Percentiles rank a stretch among this genome's conserved stretches.
Conservation (phyloP, 2,329 filamentous ascomycete genomes). For the Teratosphaeria pseudoeucalypti region DNA sequence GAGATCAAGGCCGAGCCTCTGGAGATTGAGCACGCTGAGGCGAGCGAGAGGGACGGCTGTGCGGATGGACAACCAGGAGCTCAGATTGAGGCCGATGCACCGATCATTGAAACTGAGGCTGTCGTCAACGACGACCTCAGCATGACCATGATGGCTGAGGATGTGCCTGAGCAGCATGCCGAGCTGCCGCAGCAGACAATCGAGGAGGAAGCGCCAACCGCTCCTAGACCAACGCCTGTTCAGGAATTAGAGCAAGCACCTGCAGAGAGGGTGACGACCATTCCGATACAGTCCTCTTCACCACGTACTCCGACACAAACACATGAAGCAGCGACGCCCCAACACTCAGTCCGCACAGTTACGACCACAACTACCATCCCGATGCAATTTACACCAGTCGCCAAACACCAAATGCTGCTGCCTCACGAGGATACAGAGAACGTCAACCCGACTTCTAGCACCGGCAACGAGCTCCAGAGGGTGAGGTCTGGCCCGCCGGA, state of each 20-base stretch:
- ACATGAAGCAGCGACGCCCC: neutral
- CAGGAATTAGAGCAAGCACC: slow-evolving; percentile 6
- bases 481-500: slow-evolving; percentile 3
- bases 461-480: slow-evolving; percentile 4
- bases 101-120: neutral
- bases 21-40: neutral
- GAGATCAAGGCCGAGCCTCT: slow-evolving; percentile 24
- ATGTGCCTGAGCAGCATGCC: neutral
- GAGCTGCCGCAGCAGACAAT: neutral
- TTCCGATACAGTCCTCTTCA: slow-evolving; percentile 23
- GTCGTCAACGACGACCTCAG: slow-evolving; percentile 13
- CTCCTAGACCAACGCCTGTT: slow-evolving; percentile 12
- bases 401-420: slow-evolving; percentile 15
- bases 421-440: slow-evolving; percentile 11
- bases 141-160: slow-evolving; percentile 15
- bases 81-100: slow-evolving; percentile 5
- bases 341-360: slow-evolving; percentile 28
- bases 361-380: slow-evolving; percentile 41
- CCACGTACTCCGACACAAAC: slow-evolving; percentile 17
- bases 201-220: slow-evolving; percentile 10
- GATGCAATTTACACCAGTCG: slow-evolving; percentile 35
- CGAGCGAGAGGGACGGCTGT: neutral
- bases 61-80: slow-evolving; percentile 1
- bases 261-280: slow-evolving; percentile 3
- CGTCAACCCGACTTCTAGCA: slow-evolving; percentile 7